Conservation (phyloP, 768 basidiomycete genomes). For the Phallus indusiatus region DNA sequence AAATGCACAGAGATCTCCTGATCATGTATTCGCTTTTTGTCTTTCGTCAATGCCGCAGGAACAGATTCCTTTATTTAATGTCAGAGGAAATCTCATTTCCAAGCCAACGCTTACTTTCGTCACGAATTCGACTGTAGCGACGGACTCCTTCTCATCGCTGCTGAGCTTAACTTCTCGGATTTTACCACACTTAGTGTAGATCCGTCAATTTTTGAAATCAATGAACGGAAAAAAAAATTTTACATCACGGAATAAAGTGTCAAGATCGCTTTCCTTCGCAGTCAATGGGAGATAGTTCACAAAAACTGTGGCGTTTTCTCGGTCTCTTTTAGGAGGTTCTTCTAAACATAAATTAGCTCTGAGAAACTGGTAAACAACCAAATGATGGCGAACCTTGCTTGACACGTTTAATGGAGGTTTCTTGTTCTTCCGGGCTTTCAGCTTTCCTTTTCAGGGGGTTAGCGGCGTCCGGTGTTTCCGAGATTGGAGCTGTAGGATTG, state of each 20-base stretch:
- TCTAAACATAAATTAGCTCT: neutral
- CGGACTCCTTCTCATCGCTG: slow-evolving; percentile 41
- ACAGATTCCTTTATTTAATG: slow-evolving; percentile 51
- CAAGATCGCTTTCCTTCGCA: slow-evolving; percentile 58
- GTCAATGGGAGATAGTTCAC: slow-evolving; percentile 58
- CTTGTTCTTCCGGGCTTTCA: slow-evolving; percentile 5
- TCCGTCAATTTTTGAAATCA: slow-evolving; percentile 7
- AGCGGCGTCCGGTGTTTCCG: neutral
- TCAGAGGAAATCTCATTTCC: neutral
- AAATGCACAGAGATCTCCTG: slow-evolving; percentile 78
- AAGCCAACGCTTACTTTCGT: slow-evolving; percentile 37
- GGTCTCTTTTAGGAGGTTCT: slow-evolving; percentile 51
- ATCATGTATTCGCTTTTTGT: slow-evolving; percentile 77
- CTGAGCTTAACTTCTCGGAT: slow-evolving; percentile 82
- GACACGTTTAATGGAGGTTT: neutral
- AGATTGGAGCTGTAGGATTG: neutral
- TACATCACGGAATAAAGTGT: slow-evolving; percentile 77
- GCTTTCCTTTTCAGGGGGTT: slow-evolving; percentile 18
- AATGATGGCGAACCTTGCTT: neutral
- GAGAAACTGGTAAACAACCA: neutral
- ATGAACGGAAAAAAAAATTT: slow-evolving; percentile 14
- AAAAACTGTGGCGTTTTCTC: slow-evolving; percentile 90
- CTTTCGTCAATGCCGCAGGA: slow-evolving; percentile 83
- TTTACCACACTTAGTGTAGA: slow-evolving; percentile 60
- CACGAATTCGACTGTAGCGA: slow-evolving; percentile 86